A percentile compares a stretch with the other conserved stretches of the same genome.
These are phyloP conservation scores for Metarhizium robertsii DNA, from an alignment of 2,329 filamentous ascomycete species.

Conservation along the genomic window DNA sequence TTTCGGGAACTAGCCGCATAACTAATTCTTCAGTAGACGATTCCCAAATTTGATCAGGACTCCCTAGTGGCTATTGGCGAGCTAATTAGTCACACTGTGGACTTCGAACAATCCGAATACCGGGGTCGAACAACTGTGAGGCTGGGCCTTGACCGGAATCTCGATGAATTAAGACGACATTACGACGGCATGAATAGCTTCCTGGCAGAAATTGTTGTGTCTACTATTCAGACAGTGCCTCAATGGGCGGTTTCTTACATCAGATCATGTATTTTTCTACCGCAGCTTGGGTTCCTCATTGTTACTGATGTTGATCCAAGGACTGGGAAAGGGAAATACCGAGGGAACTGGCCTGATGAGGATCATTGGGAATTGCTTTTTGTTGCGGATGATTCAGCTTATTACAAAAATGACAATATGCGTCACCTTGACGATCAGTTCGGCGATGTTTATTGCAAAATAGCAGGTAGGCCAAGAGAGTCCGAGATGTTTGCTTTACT, in stretches of 20 bases:
- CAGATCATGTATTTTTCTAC: constrained; percentile 78
- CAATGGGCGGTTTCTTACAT: constrained; percentile 43
- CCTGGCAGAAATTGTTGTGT: constrained; percentile 56
- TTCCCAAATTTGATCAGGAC: constrained; percentile 47
- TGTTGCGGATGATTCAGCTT: constrained; percentile 57
- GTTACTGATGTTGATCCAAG: constrained; percentile 48
- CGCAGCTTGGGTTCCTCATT: constrained; percentile 84
- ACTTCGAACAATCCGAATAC: constrained; percentile 68
- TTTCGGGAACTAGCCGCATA: neutral
- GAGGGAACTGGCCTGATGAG: constrained; percentile 45
- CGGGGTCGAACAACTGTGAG: constrained; percentile 65
- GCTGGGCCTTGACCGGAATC: constrained; percentile 57
- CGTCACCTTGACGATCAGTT: constrained; percentile 68
- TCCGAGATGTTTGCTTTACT: constrained; percentile 7
- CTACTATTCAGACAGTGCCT: constrained; percentile 56
- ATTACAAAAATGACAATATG: constrained; percentile 84
- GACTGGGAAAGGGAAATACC: constrained; percentile 51
- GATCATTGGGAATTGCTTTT: constrained; percentile 74
- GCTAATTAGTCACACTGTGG: constrained; percentile 63
- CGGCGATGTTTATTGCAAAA: constrained; percentile 77
- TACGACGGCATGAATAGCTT: constrained; percentile 73
- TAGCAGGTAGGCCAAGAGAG: constrained; percentile 54
- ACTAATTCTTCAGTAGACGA: constrained; percentile 2
- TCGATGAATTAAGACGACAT: constrained; percentile 68
- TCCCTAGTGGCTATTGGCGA: constrained; percentile 58